Percentiles rank a stretch among this genome's conserved stretches.
Evolutionary conservation across 2,329 filamentous ascomycete genomes (phyloP).

Genomic region (Penicillium sp.): DNA sequence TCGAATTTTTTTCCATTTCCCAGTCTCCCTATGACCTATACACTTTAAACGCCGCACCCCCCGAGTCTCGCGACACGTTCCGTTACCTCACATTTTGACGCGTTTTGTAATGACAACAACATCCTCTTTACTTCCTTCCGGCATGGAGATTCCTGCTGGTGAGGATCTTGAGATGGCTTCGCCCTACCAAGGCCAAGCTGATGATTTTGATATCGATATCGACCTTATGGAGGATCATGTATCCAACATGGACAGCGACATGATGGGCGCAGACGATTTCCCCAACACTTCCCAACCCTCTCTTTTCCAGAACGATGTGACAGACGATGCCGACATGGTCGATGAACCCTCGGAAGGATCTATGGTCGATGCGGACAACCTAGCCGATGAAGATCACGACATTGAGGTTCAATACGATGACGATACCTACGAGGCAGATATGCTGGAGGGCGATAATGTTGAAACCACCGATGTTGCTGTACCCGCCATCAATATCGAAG

Average conservation of each 20-base stretch:
- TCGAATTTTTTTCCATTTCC: background rate
- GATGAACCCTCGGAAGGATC: conserved; percentile 44
- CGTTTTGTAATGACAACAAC: conserved; percentile 36
- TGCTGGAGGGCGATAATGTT: conserved; percentile 42
- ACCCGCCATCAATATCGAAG: conserved; percentile 21
- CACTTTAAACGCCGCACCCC: background rate
- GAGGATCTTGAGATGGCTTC: conserved; percentile 50
- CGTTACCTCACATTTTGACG: conserved; percentile 6
- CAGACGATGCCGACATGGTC: conserved; percentile 50
- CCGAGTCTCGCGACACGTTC: conserved; percentile 1
- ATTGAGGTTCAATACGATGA: conserved; percentile 34
- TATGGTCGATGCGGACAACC: conserved; percentile 39
- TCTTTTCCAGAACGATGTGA: conserved; percentile 31
- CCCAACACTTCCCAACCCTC: conserved; percentile 32
- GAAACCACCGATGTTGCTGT: conserved; percentile 35
- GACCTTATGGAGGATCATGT: conserved; percentile 58
- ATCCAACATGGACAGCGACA: conserved; percentile 56
- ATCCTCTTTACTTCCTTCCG: conserved; percentile 29
- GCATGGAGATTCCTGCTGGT: conserved; percentile 39
- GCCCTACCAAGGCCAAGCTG: conserved; percentile 44
- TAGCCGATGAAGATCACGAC: conserved; percentile 27
- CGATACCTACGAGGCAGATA: conserved; percentile 40
- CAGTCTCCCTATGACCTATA: background rate
- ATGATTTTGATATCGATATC: conserved; percentile 62
- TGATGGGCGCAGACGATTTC: conserved; percentile 44